Percentiles rank a stretch among this genome's conserved stretches.
phyloP scores from a whole-genome alignment of 1,284 basidiomycete genomes.

The Pyrrhoderma lamaoense region DNA sequence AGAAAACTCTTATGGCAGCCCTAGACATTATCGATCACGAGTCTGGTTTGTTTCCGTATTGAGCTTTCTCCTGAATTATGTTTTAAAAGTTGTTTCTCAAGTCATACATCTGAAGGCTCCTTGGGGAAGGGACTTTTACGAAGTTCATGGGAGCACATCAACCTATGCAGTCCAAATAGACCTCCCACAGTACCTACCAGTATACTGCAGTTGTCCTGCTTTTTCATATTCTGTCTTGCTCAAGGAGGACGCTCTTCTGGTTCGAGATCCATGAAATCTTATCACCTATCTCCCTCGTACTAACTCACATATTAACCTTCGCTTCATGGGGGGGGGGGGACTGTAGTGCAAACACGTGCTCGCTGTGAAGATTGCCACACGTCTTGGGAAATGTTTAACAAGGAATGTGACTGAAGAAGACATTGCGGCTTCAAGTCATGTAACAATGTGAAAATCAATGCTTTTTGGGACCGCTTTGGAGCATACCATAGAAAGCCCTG shows the following conservation, averaged over 20 bases:
- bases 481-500: no score
- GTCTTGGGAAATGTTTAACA: slow-evolving; percentile 43
- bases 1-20: slow-evolving; percentile 54
- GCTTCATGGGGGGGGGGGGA: no score
- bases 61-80: background rate
- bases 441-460: no score
- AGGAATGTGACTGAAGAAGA: slow-evolving; percentile 30
- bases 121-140: slow-evolving; percentile 51
- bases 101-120: slow-evolving; percentile 56
- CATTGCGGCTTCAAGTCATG: background rate
- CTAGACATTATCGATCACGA: slow-evolving; percentile 65
- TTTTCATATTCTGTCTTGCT: slow-evolving; percentile 57
- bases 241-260: slow-evolving; percentile 57
- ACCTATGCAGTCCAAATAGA: slow-evolving; percentile 55
- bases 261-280: slow-evolving; percentile 26
- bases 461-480: no score
- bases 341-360: slow-evolving; percentile 72
- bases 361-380: slow-evolving; percentile 52
- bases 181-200: slow-evolving; percentile 34
- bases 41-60: slow-evolving; percentile 36
- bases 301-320: no score
- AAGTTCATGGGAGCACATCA: slow-evolving; percentile 57
- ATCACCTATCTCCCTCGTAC: no score
- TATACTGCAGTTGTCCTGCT: slow-evolving; percentile 69
- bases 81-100: slow-evolving; percentile 23